phyloP scores from a whole-genome alignment of 2,329 filamentous ascomycete species.

The Ceratocystiopsis brevicomis region DNA sequence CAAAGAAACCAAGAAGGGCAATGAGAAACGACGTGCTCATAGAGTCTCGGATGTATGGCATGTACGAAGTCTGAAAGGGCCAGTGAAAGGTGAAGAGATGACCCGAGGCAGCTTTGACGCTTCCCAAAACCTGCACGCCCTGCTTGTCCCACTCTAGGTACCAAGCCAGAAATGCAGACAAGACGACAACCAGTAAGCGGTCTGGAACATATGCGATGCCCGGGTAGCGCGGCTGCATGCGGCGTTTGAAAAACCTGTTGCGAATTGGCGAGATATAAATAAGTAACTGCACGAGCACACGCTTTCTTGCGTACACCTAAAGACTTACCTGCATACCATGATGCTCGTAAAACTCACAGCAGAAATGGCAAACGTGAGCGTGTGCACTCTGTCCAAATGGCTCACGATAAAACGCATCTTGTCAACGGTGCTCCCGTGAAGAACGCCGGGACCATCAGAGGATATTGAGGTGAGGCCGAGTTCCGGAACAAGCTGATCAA shows the following conservation, averaged over 20 bases:
- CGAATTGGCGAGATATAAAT: background rate
- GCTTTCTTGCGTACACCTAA: no score
- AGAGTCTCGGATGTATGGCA: constrained; percentile 67
- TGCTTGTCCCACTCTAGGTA: constrained; percentile 56
- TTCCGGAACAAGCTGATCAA: constrained; percentile 86
- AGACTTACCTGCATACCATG: constrained; percentile 62
- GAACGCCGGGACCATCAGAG: constrained; percentile 39
- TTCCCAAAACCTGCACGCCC: constrained; percentile 68
- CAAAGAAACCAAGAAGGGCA: constrained; percentile 91
- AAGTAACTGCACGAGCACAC: background rate
- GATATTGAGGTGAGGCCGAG: constrained; percentile 56
- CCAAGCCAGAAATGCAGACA: constrained; percentile 67
- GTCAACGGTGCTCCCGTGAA: constrained; percentile 69
- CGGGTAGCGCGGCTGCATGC: constrained; percentile 60
- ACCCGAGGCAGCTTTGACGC: constrained; percentile 57
- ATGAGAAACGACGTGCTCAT: constrained; percentile 89
- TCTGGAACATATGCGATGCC: constrained; percentile 78
- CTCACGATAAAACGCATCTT: constrained; percentile 65
- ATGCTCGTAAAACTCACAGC: constrained; percentile 69
- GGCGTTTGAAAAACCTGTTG: constrained; percentile 42
- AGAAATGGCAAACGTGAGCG: constrained; percentile 57
- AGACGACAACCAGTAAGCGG: constrained; percentile 71
- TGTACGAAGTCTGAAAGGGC: constrained; percentile 58
- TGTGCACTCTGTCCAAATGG: constrained; percentile 48
- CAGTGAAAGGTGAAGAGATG: constrained; percentile 63